Conservation (phyloP, 2,329 filamentous ascomycete species). For the Colletotrichum orbiculare region DNA sequence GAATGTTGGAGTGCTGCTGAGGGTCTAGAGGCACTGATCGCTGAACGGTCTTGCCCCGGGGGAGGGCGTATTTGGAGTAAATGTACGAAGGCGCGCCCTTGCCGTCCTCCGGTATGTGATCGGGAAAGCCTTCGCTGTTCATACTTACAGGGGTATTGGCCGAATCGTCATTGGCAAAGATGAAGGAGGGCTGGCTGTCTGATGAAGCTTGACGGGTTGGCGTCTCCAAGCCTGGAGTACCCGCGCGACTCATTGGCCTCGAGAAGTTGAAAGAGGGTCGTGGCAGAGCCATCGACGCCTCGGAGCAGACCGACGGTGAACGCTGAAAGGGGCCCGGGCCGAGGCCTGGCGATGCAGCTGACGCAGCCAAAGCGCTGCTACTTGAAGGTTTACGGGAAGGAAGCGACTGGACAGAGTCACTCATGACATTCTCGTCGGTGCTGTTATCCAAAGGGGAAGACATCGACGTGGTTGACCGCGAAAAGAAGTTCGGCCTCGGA, state of each 20-base stretch:
- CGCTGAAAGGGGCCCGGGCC: constrained; percentile 68
- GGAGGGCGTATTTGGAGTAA: constrained; percentile 86
- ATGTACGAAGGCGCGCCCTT: constrained; percentile 78
- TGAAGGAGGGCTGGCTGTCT: constrained; percentile 74
- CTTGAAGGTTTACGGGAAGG: constrained; percentile 81
- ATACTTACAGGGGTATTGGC: constrained; percentile 78
- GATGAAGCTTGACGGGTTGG: constrained; percentile 72
- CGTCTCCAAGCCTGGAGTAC: constrained; percentile 67
- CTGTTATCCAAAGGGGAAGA: constrained; percentile 73
- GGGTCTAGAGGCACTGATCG: constrained; percentile 71
- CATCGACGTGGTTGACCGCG: constrained; percentile 69
- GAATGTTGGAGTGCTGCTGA: constrained; percentile 57
- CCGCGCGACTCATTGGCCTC: constrained; percentile 82
- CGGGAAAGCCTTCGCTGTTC: constrained; percentile 75
- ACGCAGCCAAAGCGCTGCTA: constrained; percentile 62
- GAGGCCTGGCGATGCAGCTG: constrained; percentile 65
- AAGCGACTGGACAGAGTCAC: constrained; percentile 69
- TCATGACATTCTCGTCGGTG: constrained; percentile 75
- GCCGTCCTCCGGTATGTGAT: constrained; percentile 58
- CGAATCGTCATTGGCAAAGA: constrained; percentile 69
- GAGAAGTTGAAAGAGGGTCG: constrained; percentile 94
- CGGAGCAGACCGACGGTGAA: constrained; percentile 87
- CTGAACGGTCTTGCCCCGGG: constrained; percentile 83
- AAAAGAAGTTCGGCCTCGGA: constrained; percentile 60
- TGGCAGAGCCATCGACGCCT: constrained; percentile 75